Base-by-base conservation (phyloP, 1,139 yeast species). In the Diutina sp. region DNA sequence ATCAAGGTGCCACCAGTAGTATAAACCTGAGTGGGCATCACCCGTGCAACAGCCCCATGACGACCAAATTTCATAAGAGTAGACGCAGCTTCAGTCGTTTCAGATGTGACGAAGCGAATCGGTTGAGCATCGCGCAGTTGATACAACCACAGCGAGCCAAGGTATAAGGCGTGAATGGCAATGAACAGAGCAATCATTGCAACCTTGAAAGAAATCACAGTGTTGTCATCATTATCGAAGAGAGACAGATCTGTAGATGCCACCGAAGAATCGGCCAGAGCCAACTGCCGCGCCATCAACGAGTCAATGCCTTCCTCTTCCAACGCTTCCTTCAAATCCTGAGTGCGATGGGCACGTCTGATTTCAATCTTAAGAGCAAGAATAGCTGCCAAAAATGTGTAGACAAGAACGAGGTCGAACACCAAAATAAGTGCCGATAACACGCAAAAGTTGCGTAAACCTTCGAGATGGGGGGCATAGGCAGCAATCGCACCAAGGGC, bases 291-390 rank as follows among this genome's bases (percentile, higher is more conserved):
- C 9, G 81, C 97, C 54, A 88, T 88, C 58, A 77, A 73, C 57
- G 83, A 83, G 54, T 90, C 80, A 50, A 93, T 82, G 28, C 99
- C 99, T 65, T 95, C 99, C 69, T 93, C 99, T 72, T 91, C 96
- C 62, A 93, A 76, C 28, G 90, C 93, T 62, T 82, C 84, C 66
- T 87, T 85, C 67, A 91, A 80, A 58, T 84, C 82, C 59, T 90
- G 85, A 56, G 93, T 87, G 63, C 91, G 84, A 70, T 93, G 90
- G 59, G 95, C 96, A 61, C 90, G 79, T 66, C 84, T 84, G 67
- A 93, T 90, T 70, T 95, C 98, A 51, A 95, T 83, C 71, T 93
- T 93, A 69, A 93, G 79, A 1, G 96, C 85, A 63, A 93, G 79
- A 56, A 90, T 83, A 2, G 97, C 93, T 14, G 96, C 78, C 69